These are phyloP conservation scores for Gyromitra esculenta DNA, from an alignment of 2,329 filamentous ascomycete species.

Conservation along the genomic window DNA sequence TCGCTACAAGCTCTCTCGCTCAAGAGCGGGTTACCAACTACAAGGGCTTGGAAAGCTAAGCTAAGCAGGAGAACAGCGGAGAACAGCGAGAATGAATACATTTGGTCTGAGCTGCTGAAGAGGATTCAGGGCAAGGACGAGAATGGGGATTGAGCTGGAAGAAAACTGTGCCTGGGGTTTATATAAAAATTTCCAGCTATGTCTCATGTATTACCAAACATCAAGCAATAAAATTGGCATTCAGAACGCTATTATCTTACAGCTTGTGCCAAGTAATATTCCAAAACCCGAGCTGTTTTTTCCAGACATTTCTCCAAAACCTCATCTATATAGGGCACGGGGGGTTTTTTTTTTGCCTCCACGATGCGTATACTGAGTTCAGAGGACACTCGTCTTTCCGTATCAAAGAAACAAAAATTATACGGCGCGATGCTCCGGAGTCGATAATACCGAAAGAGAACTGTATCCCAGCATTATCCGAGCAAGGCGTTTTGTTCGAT, in stretches of 20 bases:
- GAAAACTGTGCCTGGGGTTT: neutral
- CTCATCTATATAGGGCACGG: neutral
- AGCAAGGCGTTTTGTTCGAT: neutral
- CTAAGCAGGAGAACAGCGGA: constrained; percentile 32
- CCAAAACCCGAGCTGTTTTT: too few species aligned
- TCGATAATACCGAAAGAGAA: constrained; percentile 29
- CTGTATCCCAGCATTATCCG: constrained; percentile 16
- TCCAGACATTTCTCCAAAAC: neutral
- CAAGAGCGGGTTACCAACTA: constrained; percentile 40
- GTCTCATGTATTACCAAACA: too few species aligned
- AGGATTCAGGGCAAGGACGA: neutral
- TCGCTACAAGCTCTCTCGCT: constrained; percentile 49
- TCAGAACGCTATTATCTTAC: too few species aligned
- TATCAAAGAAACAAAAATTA: neutral
- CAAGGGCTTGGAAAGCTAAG: constrained; percentile 27
- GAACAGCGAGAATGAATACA: constrained; percentile 38
- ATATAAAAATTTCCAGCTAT: neutral
- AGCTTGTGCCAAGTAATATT: too few species aligned
- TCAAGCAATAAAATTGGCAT: too few species aligned
- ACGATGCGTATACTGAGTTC: neutral
- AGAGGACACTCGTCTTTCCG: neutral
- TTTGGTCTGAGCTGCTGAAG: neutral
- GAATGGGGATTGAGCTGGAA: neutral
- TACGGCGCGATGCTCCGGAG: constrained; percentile 31
- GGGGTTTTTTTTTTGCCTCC: neutral